Percentiles rank a stretch among this genome's conserved stretches.
Evolutionary conservation across 192 early-diverging fungal species (phyloP).

Genomic region (Rhizoclosmatium sp.): DNA sequence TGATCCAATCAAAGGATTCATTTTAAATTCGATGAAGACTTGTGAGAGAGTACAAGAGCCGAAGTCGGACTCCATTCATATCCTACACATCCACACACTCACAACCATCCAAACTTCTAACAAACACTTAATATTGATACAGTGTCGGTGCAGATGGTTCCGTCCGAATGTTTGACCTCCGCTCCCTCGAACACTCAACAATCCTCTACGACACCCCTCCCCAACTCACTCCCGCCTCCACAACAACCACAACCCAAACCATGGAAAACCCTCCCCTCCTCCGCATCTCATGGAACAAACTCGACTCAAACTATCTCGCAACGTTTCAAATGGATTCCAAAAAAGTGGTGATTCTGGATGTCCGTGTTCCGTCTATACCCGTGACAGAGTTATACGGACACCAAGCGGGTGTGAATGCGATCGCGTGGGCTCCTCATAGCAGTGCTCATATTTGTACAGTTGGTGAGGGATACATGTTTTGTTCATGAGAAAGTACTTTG

Average conservation of each 20-base stretch:
- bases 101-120: neutral
- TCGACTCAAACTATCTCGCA: constrained; percentile 90
- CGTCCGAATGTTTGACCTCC: constrained; percentile 96
- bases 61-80: too few relatives aligned
- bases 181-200: constrained; percentile 95
- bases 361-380: constrained; percentile 87
- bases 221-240: constrained; percentile 38
- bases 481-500: neutral
- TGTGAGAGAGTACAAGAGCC: too few relatives aligned
- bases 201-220: constrained; percentile 90
- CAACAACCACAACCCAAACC: constrained; percentile 32
- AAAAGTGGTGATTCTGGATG: constrained; percentile 87
- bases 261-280: constrained; percentile 70
- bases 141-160: constrained; percentile 98
- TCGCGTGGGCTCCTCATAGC: constrained; percentile 89
- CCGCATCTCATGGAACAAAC: constrained; percentile 87
- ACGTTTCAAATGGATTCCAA: constrained; percentile 88
- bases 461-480: constrained; percentile 56
- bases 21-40: too few relatives aligned
- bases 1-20: too few relatives aligned
- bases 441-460: constrained; percentile 83
- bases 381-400: constrained; percentile 86
- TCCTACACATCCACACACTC: neutral
- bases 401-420: constrained; percentile 76
- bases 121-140: neutral